Base-by-base conservation (phyloP, 2,329 filamentous ascomycete species). In the Boeremia exigua region DNA sequence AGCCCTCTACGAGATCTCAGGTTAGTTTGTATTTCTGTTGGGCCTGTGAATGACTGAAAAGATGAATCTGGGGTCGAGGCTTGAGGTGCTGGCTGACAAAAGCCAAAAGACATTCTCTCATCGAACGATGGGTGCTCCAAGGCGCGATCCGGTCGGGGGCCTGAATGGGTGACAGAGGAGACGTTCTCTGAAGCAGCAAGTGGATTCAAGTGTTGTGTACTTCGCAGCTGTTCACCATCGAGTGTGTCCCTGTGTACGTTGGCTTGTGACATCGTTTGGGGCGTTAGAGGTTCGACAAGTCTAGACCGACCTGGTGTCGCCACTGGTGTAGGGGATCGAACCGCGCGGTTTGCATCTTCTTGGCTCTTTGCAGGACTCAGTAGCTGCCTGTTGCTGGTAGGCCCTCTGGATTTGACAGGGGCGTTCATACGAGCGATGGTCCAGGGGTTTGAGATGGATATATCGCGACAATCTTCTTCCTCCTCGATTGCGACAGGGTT, bases 341-440 rank as follows among this genome's bases (percentile, higher is more conserved):
- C 12, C 1, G 28, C 44, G 29, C 40, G 15, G 11, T 34, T 4
- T 3, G 33, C 6, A n/a, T 50, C 48, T 9, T 37, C 30, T 9
- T 23, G 54, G 10, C 61, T 65, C 58, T 68, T 72, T 9, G 58
- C 58, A 32, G 70, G 70, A 34, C 69, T 72, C 25, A 59, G 59
- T 4, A 68, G 52, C 29, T 72, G 72, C 7, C 6, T 30, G 15
- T 63, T 64, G n/a, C n/a, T 57, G 6, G 14, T 10, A 6, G 30
- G 17, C 28, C 51, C 57, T 27, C 48, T 68, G 0, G 55, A 54
- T 46, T 68, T 73, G 19, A 66, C 36, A 1, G 56, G 47, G 14
- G 75, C 51, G 40, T 81, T 81, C 72, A 83, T 76, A 55, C 78
- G 80, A 23, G 81, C 80, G 38, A 80, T 74, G 0, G 77, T 78